Conservation (phyloP, 2,329 filamentous ascomycete genomes). For the Cercospora janseana region DNA sequence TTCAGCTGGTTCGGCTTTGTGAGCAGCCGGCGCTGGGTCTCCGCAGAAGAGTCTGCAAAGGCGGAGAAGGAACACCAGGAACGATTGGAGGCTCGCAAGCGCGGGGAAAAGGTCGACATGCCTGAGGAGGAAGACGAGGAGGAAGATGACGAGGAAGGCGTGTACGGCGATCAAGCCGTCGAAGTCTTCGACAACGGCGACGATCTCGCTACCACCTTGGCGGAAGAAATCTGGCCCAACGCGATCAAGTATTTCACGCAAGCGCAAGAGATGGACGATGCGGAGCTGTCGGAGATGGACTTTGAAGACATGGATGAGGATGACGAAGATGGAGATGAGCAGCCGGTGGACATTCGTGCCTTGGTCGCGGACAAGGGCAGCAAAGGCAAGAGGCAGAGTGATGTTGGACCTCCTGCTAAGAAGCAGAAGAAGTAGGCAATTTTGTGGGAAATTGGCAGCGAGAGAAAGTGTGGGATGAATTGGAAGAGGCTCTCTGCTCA, state of each 20-base stretch:
- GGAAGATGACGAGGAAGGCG: constrained; percentile 58
- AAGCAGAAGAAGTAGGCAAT: constrained; percentile 38
- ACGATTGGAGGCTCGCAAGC: constrained; percentile 50
- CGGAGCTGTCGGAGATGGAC: constrained; percentile 65
- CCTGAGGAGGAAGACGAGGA: constrained; percentile 47
- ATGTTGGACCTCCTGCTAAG: constrained; percentile 42
- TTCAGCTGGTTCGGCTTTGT: constrained; percentile 85
- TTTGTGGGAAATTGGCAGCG: too few relatives aligned
- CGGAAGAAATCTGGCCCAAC: constrained; percentile 84
- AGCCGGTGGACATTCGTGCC: constrained; percentile 48
- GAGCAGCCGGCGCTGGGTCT: constrained; percentile 62
- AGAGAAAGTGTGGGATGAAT: neutral
- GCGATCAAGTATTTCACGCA: constrained; percentile 83
- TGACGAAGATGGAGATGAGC: constrained; percentile 55
- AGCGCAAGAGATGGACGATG: constrained; percentile 63
- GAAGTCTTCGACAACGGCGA: constrained; percentile 90
- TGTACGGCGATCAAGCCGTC: constrained; percentile 63
- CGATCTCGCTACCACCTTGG: constrained; percentile 73
- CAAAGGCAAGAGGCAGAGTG: constrained; percentile 41
- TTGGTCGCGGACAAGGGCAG: constrained; percentile 49
- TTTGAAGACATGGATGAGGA: constrained; percentile 58
- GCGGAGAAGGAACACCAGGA: constrained; percentile 62
- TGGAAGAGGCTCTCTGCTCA: too few relatives aligned
- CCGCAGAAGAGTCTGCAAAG: constrained; percentile 67
- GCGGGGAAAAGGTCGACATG: constrained; percentile 38